Base-by-base conservation (phyloP, 257 asterid species). In the Ballota nigra region DNA sequence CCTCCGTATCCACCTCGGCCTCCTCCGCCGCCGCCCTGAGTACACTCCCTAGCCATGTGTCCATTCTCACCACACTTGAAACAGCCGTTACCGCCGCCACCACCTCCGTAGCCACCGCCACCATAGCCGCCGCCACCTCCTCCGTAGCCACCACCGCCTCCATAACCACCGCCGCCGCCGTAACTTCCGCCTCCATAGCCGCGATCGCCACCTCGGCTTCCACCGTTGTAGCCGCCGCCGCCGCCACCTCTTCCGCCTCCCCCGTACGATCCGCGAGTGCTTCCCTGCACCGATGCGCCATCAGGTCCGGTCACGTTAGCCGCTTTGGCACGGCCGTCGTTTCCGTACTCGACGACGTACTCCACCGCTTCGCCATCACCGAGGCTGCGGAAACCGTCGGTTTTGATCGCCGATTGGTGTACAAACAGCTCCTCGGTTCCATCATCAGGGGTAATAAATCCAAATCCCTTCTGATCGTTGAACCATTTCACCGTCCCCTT, bases 401-500 rank as follows among this genome's bases (percentile, higher is more conserved):
- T 69, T 77, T 87, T 87, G 84, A 92, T 87, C 13, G 90, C 88
- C 0, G 96, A 85, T 24, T 88, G 96, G 7, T 92, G 98, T 0
- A 92, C 98, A 47, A 92, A 92, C 15, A 89, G 91, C 79, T 92
- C 98, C 9, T 90, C 96, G 71, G 79, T 75, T 2, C 97, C 98
- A 41, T 88, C 96, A 0, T 83, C 87, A 5, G 98, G 98, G 8
- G 97, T 90, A 66, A 92, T 90, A 77, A 92, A 92, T 0, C 98
- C 98, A 29, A 82, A 92, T 0, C 98, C 98, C 43, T 90, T 92
- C 23, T 87, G 92, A 55, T 85, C 96, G 70, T 79, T 86, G 74
- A 92, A 92, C 98, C 98, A 92, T 73, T 92, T 92, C 3, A 92
- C 98, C 0, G 75, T 68, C 0, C 98, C 98, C 83, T 63, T 85